Base-by-base conservation (phyloP, 495 filamentous ascomycete genomes). In the Lasiosphaeria hispida region DNA sequence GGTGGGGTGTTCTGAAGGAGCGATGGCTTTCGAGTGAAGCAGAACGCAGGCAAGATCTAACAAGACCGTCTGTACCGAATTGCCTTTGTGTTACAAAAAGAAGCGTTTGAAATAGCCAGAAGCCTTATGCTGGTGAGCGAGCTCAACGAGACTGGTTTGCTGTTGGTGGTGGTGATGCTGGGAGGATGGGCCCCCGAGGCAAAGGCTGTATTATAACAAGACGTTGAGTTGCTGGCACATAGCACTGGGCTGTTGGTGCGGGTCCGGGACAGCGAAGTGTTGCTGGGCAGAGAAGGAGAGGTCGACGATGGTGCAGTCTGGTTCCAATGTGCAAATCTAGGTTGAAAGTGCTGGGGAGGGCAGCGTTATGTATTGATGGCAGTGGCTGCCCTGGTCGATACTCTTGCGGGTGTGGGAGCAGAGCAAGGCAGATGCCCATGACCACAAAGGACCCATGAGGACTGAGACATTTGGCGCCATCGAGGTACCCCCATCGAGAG, bases 391-490 rank as follows among this genome's bases (percentile, higher is more conserved):
- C 66, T 58, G 61, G 61, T 61, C 64, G 54, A 53, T 60, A 63
- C 49, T 47, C 23, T 30, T 30, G 23, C 42, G 47, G 60, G 63
- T 60, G 62, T 62, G 58, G 40, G 66, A 50, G 52, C 42, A 43
- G 59, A 57, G 38, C 13, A 59, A 68, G 59, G 60, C 58, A 66
- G 62, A 61, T 53, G 60, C 69, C 67, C 65, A 70, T 72, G 69
- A 72, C 69, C 69, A 72, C 65, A 60, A 69, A 65, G 63, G 68
- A 63, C 67, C 67, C 67, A 62, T 55, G 55, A 61, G 35, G 50
- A 61, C 67, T 64, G 56, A 70, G 67, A 68, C 67, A 72, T 55
- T 57, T 58, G 57, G 58, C 60, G 61, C 62, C 53, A 47, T 57
- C 18, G 51, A 43, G 53, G 67, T 66, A 72, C 65, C 36, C 18